phyloP scores from a whole-genome alignment of 2,329 filamentous ascomycete species.

The Ophiostoma ulmi region DNA sequence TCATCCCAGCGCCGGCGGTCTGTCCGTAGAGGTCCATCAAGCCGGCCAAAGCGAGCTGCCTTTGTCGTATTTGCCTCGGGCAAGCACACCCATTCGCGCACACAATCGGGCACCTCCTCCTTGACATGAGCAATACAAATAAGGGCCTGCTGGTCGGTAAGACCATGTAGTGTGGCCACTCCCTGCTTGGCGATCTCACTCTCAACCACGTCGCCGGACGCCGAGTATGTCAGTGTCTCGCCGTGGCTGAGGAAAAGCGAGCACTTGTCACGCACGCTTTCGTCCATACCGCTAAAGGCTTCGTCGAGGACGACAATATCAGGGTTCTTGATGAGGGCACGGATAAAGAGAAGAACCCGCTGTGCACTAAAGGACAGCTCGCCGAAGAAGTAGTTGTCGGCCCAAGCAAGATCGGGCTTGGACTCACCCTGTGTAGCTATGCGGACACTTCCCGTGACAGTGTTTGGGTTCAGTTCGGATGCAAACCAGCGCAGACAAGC shows the following conservation, averaged over 20 bases:
- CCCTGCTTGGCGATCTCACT: conserved; percentile 44
- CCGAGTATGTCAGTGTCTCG: conserved; percentile 44
- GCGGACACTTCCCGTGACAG: conserved; percentile 17
- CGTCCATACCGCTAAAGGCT: conserved; percentile 81
- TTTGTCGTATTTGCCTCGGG: conserved; percentile 65
- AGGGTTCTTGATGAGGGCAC: conserved; percentile 72
- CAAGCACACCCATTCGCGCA: conserved; percentile 80
- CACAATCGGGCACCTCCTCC: conserved; percentile 80
- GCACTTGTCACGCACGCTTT: conserved; percentile 77
- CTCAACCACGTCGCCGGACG: conserved; percentile 37
- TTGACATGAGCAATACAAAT: conserved; percentile 88
- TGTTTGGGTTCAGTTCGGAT: conserved; percentile 62
- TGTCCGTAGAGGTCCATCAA: conserved; percentile 56
- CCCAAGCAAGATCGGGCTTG: conserved; percentile 51
- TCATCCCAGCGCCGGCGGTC: conserved; percentile 57
- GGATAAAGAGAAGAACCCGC: conserved; percentile 76
- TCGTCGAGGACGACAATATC: conserved; percentile 84
- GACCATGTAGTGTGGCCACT: conserved; percentile 51
- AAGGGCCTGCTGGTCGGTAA: conserved; percentile 69
- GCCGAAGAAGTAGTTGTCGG: conserved; percentile 62
- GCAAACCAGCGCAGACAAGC: conserved; percentile 72
- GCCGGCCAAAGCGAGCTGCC: conserved; percentile 58
- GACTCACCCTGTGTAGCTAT: neutral
- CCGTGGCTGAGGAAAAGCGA: conserved; percentile 70
- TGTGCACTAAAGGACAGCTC: conserved; percentile 75